Conservation (phyloP, 192 early-diverging fungal genomes). For the Haplosporangium gracile region DNA sequence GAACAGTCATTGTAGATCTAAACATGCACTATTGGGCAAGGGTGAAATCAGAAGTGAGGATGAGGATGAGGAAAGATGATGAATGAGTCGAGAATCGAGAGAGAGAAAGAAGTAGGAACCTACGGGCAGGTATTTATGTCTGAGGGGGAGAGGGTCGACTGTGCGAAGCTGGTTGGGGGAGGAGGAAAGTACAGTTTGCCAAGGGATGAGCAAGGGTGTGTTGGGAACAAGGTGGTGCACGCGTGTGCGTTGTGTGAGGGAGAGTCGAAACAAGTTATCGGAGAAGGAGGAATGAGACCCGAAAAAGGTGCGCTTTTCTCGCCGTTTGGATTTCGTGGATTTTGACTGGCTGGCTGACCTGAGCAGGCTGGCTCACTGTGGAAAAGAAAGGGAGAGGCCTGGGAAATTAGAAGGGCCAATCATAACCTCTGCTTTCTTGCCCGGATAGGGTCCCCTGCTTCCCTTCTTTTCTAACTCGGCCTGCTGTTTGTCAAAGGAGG, state of each 20-base stretch:
- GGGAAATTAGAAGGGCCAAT: not conserved
- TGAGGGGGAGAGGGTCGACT: not conserved
- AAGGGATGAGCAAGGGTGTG: not conserved
- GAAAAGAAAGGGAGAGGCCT: not conserved
- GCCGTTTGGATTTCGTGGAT: not conserved
- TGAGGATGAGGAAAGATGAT: constrained; percentile 8
- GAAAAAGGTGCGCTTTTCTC: not conserved
- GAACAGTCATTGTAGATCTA: constrained; percentile 53
- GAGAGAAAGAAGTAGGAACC: not conserved
- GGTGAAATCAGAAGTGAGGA: not conserved
- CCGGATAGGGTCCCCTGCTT: not conserved
- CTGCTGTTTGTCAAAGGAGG: not conserved
- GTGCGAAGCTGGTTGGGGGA: not conserved
- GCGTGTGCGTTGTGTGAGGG: not conserved
- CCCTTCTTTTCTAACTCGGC: not conserved
- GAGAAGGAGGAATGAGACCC: not conserved
- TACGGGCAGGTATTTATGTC: constrained; percentile 35
- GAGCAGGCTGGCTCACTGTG: not conserved
- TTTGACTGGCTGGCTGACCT: not conserved
- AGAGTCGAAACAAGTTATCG: not conserved
- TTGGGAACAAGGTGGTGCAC: not conserved
- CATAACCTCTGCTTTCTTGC: not conserved
- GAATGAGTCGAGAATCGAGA: not conserved
- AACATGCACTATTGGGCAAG: constrained; percentile 36
- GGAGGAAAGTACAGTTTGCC: not conserved